Conservation (phyloP, 768 basidiomycete genomes). For the Xanthoconium stramineum region DNA sequence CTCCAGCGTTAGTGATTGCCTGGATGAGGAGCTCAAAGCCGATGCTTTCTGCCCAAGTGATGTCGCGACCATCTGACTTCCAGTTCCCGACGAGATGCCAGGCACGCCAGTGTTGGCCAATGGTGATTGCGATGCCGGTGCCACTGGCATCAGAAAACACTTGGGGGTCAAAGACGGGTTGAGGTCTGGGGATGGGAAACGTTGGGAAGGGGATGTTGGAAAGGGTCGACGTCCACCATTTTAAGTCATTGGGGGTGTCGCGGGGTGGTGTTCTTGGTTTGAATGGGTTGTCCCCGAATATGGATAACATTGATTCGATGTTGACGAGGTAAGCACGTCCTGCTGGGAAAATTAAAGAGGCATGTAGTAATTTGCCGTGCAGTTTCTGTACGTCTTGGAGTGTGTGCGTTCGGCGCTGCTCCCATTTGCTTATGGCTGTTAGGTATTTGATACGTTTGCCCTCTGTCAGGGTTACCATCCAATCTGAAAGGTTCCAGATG, state of each 20-base stretch:
- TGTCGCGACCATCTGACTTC: conserved; percentile 31
- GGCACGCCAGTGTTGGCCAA: conserved; percentile 26
- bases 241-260: not conserved
- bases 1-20: not conserved
- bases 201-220: not conserved
- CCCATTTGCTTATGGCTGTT: not conserved
- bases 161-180: too few relatives aligned
- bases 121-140: not conserved
- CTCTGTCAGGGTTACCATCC: not conserved
- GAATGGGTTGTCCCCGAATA: conserved; percentile 17
- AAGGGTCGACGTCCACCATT: not conserved
- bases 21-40: not conserved
- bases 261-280: not conserved
- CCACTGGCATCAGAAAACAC: conserved; percentile 41
- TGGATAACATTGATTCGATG: conserved; percentile 33
- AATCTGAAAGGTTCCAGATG: too few relatives aligned
- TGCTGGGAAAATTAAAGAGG: conserved; percentile 26
- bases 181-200: not conserved
- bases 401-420: fast-evolving
- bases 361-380: conserved; percentile 18
- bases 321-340: conserved; percentile 18
- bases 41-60: conserved; percentile 38
- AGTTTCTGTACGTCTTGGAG: not conserved
- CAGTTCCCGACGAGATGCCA: conserved; percentile 35
- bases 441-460: not conserved